Base-by-base conservation (phyloP, 305 asterid genomes). In the Coffea humblotiana region DNA sequence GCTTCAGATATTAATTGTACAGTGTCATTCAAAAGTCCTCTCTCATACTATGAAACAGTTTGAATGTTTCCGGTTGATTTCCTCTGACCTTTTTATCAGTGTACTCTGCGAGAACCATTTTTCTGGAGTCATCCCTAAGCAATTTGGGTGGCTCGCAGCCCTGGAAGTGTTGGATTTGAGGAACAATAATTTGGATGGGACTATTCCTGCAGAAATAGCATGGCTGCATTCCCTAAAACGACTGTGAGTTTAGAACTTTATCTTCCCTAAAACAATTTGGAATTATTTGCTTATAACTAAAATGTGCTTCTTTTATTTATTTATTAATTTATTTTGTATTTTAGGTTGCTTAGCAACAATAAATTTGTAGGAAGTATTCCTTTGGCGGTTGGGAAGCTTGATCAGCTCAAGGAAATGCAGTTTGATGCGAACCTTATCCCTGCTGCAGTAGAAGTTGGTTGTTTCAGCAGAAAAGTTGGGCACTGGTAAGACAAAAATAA, bases 131-230 rank as follows among this genome's bases (percentile, higher is more conserved):
- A 89, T 96, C 74, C 99, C 99, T 47, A 90, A 87, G 75, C 90
- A 90, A 79, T 79, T 96, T 75, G 97, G 98, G 71, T 80, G 75
- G 79, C 94, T 96, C 71, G 76, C 72, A 23, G 76, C 76, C 77
- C 84, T 96, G 51, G 96, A 96, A 86, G 97, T 94, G 77, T 80
- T 96, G 89, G 98, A 96, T 82, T 82, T 96, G 86, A 92, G 97
- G 81, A 85, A 89, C 80, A 96, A 96, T 80, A 85, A 86, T 75
- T 86, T 96, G 87, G 85, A 87, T 48, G 99, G 99, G 79, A 78
- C 82, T 13, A 79, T 96, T 85, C 99, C 99, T 32, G 86, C 90
- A 72, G 97, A 92, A 88, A 88, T 96, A 60, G 98, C 97, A 79
- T 83, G 83, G 67, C 78, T 94, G 79, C 87, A 82, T 71, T 91